These are phyloP conservation scores for Tolypocladium album DNA, from an alignment of 2,329 filamentous ascomycete species.

Conservation along the genomic window DNA sequence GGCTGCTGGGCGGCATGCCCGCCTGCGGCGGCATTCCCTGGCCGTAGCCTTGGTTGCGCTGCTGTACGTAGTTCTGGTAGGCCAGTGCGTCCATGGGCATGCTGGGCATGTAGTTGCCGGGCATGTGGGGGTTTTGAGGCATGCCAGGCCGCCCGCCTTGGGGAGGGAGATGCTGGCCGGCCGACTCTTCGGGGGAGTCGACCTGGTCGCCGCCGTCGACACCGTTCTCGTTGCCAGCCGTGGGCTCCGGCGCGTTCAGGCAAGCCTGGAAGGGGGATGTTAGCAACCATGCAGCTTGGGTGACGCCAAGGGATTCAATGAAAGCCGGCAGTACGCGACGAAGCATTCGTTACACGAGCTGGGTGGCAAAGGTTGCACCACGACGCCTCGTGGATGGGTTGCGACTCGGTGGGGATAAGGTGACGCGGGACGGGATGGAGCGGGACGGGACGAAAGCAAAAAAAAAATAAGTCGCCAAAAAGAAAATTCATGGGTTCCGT, in stretches of 20 bases:
- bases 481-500: background rate
- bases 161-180: slow-evolving; percentile 64
- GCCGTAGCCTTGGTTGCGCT: slow-evolving; percentile 55
- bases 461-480: background rate
- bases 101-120: slow-evolving; percentile 48
- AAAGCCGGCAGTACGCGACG: background rate
- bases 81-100: slow-evolving; percentile 67
- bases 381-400: background rate
- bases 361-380: background rate
- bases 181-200: slow-evolving; percentile 85
- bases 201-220: slow-evolving; percentile 66
- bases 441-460: background rate
- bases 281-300: slow-evolving; percentile 13
- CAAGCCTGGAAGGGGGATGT: slow-evolving; percentile 59
- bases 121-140: slow-evolving; percentile 53
- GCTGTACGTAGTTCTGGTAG: slow-evolving; percentile 76
- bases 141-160: slow-evolving; percentile 50
- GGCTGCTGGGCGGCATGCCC: slow-evolving; percentile 73
- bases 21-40: slow-evolving; percentile 70
- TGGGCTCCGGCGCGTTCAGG: slow-evolving; percentile 88
- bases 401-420: background rate
- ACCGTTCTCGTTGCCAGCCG: slow-evolving; percentile 69
- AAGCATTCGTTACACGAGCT: background rate
- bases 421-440: background rate
- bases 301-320: background rate